Percentiles rank a stretch among this genome's conserved stretches.
These are phyloP conservation scores for Kurtzmaniella quercitrusa DNA, from an alignment of 1,139 yeast species.

Conservation along the genomic window DNA sequence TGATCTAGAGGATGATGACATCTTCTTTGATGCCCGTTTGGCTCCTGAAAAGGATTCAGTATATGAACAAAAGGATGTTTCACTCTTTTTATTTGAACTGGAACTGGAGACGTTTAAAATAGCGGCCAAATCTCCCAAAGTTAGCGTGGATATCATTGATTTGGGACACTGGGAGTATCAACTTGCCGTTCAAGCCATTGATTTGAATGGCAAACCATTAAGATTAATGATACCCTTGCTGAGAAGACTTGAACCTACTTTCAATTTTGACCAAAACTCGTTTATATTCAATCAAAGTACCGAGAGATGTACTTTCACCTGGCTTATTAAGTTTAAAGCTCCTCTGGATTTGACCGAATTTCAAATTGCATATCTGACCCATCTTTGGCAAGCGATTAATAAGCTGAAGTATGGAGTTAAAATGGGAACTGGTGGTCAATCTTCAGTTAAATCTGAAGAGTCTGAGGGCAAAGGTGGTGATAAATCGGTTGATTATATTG, in stretches of 20 bases:
- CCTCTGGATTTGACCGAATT: constrained; percentile 42
- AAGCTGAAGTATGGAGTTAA: constrained; percentile 39
- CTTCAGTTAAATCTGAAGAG: no score
- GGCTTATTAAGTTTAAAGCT: constrained; percentile 53
- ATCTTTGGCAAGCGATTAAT: constrained; percentile 62
- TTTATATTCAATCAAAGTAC: constrained; percentile 55
- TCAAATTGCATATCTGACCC: constrained; percentile 47
- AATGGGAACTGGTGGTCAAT: not conserved
- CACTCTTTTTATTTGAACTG: constrained; percentile 55
- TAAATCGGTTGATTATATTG: constrained; percentile 14
- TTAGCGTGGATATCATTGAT: constrained; percentile 37
- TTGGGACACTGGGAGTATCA: constrained; percentile 51
- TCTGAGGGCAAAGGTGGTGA: not conserved
- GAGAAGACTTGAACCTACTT: constrained; percentile 59
- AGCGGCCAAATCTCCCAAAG: constrained; percentile 4
- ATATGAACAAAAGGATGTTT: constrained; percentile 13
- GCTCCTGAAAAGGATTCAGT: constrained; percentile 12
- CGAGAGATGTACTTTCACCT: constrained; percentile 41
- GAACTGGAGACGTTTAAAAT: constrained; percentile 43
- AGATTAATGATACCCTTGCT: constrained; percentile 42
- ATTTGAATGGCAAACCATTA: constrained; percentile 9
- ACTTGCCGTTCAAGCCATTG: constrained; percentile 34
- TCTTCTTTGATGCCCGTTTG: constrained; percentile 16
- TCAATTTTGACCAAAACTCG: constrained; percentile 52
- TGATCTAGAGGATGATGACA: constrained; percentile 12